Evolutionary conservation across 805 yeast genomes (phyloP), one percentile per base, ranked within the genome.

Genomic region (Metschnikowia cubensis): DNA sequence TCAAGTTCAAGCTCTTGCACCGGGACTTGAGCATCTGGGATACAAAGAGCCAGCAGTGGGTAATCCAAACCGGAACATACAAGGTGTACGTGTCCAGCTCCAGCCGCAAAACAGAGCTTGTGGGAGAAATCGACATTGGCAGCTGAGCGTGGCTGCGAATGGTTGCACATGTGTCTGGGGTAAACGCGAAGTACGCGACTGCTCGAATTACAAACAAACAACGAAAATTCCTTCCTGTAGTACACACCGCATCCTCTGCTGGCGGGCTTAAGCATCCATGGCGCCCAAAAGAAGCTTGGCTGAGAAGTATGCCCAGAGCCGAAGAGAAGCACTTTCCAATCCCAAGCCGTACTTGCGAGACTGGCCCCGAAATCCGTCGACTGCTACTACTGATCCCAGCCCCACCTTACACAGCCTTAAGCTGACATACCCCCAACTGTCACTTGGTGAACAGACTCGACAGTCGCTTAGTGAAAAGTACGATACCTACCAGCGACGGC

Each of bases 21-120:
- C 70, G 83, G 50, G 86, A 82, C 61, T 64, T 82, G 53, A 71
- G 82, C 48, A 68, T 76, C 21, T 82, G 85, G 85, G 84, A 81
- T 57, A 68, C 78, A 0, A 70, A 61, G 18, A 69, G 74, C 14
- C 83, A 80, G 59, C 78, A 80, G 54, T 82, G 87, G 86, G 65
- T 79, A 20, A 75, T 81, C 36, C 80, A 74, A 55, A 75, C 79
- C 8, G 87, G 86, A 2, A 68, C 73, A 3, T 82, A 80, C 64
- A 74, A 71, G 51, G 64, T 82, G 8, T 80, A 72, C 52, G 70
- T 81, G 36, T 78, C 84, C 0, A 70, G 79, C 18, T 73, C 80
- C 32, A 74, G 80, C 57, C 63, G 79, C 52, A 73, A 70, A 50
- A 62, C 74, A 21, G 81, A 76, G 51, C 63, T 77, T 32, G 71